Conservation (phyloP, 495 filamentous ascomycete genomes). For the Aspergillus taichungensis region DNA sequence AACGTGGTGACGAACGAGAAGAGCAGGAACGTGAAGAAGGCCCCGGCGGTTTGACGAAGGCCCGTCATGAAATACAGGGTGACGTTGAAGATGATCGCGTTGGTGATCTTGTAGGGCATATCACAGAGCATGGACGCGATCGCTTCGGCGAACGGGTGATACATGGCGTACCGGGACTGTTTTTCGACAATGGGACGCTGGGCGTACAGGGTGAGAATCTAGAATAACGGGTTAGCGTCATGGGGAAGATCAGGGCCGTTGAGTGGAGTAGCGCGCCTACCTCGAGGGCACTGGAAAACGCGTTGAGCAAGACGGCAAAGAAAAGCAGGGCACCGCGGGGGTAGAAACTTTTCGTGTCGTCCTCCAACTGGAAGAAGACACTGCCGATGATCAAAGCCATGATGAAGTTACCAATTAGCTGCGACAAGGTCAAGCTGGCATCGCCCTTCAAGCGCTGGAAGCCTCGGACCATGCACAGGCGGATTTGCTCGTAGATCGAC, state of each 20-base stretch:
- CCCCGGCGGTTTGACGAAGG: constrained; percentile 35
- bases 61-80: constrained; percentile 55
- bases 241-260: not conserved
- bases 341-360: constrained; percentile 65
- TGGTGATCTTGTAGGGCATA: constrained; percentile 47
- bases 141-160: constrained; percentile 56
- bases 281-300: constrained; percentile 76
- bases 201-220: constrained; percentile 53
- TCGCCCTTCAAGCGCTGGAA: constrained; percentile 62
- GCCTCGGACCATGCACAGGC: constrained; percentile 42
- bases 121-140: constrained; percentile 54
- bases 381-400: constrained; percentile 81
- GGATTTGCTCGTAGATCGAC: constrained; percentile 37
- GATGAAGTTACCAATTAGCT: constrained; percentile 69
- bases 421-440: constrained; percentile 60
- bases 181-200: constrained; percentile 64
- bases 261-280: constrained; percentile 25
- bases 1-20: constrained; percentile 47
- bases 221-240: constrained; percentile 11
- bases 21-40: constrained; percentile 57
- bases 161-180: constrained; percentile 58
- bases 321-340: constrained; percentile 78
- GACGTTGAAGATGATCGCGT: constrained; percentile 46
- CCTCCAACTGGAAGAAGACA: constrained; percentile 74
- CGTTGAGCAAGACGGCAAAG: constrained; percentile 87